Base-by-base conservation (phyloP, 768 basidiomycete genomes). In the Suillus variegatus region DNA sequence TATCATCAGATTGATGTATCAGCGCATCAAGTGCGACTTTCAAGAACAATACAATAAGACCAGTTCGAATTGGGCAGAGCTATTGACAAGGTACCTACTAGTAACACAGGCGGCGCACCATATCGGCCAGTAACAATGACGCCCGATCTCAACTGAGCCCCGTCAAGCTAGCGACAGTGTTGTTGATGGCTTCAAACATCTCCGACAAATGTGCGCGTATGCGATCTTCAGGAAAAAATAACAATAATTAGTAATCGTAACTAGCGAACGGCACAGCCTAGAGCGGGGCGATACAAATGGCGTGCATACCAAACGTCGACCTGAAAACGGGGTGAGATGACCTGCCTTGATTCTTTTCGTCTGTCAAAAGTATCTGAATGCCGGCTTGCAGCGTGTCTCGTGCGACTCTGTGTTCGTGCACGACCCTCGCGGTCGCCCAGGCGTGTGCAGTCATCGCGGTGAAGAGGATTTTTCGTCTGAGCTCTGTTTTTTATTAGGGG, bases 321-420 rank as follows among this genome's bases (percentile, higher is more conserved):
- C 35, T 67, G 43, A 14, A 44, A 56, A 63, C 36, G 22, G 62
- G 61, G 44, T 43, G 66, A 71, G 76, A 75, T 47, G 66, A 77
- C 77, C 69, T 78, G 77, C 76, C 76, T 77, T 78, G 75, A 57
- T 77, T 76, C 60, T 65, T 65, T 47, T 71, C 70, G 4, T 65
- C 67, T 44, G 61, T 41, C 40, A 74, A 18, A 62, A 78, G 14
- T 0, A 2, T 68, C n/a, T 71, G 64, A 51, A 76, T 64, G 0
- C 58, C 72, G 13, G 41, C 40, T 18, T 46, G 56, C 4, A 77
- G 64, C n/a, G 32, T 43, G 0, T 46, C 62, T n/a, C 73, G 69
- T 2, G 67, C 67, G 0, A 40, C 13, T 44, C 66, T 47, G 36
- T 64, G 60, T 40, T 76, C 76, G 7, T 68, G 66, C 20, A 58